phyloP scores from a whole-genome alignment of 2,329 filamentous ascomycete genomes.

The Dothistroma pini region DNA sequence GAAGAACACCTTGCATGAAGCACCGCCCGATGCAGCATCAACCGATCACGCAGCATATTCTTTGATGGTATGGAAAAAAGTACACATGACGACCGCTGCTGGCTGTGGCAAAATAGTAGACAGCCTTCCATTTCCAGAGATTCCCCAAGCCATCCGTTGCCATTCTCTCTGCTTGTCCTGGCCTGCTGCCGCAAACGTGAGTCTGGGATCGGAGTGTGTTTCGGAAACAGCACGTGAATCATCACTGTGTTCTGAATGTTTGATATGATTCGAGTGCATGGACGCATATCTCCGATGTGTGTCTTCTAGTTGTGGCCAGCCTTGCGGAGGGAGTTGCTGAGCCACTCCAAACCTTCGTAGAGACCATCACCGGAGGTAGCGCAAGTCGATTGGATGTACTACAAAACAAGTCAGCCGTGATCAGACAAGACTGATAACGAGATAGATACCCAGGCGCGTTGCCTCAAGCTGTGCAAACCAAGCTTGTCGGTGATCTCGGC shows the following conservation, averaged over 20 bases:
- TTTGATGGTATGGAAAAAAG: slow-evolving; percentile 14
- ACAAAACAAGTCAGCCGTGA: slow-evolving; percentile 3
- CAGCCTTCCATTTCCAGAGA: slow-evolving; percentile 12
- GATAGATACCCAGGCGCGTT: slow-evolving; percentile 92
- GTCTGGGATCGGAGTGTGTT: slow-evolving; percentile 18
- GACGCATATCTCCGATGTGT: slow-evolving; percentile 8
- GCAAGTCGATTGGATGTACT: slow-evolving; percentile 99
- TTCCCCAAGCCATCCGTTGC: slow-evolving; percentile 14
- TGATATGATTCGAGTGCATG: slow-evolving; percentile 19
- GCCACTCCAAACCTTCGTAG: slow-evolving; percentile 86
- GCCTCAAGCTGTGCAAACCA: slow-evolving; percentile 96
- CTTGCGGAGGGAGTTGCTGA: slow-evolving; percentile 55
- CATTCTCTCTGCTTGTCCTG: slow-evolving; percentile 24
- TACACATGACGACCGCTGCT: slow-evolving; percentile 22
- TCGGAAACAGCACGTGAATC: slow-evolving; percentile 20
- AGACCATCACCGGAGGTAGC: slow-evolving; percentile 98
- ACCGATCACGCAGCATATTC: slow-evolving; percentile 18
- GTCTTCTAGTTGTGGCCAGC: slow-evolving; percentile 46
- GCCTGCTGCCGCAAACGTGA: slow-evolving; percentile 28
- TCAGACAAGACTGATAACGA: not conserved
- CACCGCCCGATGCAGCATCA: slow-evolving; percentile 18
- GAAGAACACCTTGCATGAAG: slow-evolving; percentile 19
- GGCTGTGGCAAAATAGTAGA: slow-evolving; percentile 22
- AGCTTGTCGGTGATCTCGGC: slow-evolving; percentile 99
- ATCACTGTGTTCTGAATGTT: slow-evolving; percentile 15